phyloP scores from a whole-genome alignment of 2,329 filamentous ascomycete genomes.

The Colletotrichum destructivum region DNA sequence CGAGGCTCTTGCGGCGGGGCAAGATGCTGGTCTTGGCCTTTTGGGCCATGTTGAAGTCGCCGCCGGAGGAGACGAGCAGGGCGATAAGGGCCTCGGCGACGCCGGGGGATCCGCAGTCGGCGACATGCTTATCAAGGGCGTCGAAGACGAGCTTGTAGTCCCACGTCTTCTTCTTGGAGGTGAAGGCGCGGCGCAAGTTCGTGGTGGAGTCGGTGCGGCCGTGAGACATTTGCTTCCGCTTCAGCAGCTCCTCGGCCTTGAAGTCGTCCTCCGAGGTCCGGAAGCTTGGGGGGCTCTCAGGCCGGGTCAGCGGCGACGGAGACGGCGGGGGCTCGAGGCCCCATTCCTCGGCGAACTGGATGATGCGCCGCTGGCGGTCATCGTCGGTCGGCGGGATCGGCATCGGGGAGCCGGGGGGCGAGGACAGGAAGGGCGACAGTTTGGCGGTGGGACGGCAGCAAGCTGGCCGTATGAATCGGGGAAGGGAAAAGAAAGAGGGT shows the following conservation, averaged over 20 bases:
- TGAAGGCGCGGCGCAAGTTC: conserved; percentile 58
- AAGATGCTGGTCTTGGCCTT: conserved; percentile 65
- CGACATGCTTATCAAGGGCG: conserved; percentile 65
- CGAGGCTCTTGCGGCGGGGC: conserved; percentile 64
- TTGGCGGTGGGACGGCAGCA: conserved; percentile 16
- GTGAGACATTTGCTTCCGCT: conserved; percentile 57
- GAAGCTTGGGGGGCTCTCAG: conserved; percentile 59
- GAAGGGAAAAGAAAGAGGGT: not conserved
- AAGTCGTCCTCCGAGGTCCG: conserved; percentile 65
- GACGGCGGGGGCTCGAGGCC: conserved; percentile 60
- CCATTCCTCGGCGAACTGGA: conserved; percentile 66
- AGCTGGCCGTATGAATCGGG: not conserved
- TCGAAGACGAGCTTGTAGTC: conserved; percentile 68
- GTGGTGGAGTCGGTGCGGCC: conserved; percentile 50
- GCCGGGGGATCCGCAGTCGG: conserved; percentile 64
- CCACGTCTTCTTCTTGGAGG: conserved; percentile 65
- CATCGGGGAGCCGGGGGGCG: conserved; percentile 34
- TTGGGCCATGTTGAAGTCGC: conserved; percentile 63
- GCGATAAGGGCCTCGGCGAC: conserved; percentile 70
- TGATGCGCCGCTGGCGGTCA: conserved; percentile 63
- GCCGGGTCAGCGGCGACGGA: conserved; percentile 58
- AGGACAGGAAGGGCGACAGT: conserved; percentile 22
- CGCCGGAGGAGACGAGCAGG: conserved; percentile 64
- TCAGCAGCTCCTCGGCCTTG: conserved; percentile 69
- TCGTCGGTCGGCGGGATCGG: conserved; percentile 39